Conservation (phyloP, 2,329 filamentous ascomycete species). For the Leptographium flavum region DNA sequence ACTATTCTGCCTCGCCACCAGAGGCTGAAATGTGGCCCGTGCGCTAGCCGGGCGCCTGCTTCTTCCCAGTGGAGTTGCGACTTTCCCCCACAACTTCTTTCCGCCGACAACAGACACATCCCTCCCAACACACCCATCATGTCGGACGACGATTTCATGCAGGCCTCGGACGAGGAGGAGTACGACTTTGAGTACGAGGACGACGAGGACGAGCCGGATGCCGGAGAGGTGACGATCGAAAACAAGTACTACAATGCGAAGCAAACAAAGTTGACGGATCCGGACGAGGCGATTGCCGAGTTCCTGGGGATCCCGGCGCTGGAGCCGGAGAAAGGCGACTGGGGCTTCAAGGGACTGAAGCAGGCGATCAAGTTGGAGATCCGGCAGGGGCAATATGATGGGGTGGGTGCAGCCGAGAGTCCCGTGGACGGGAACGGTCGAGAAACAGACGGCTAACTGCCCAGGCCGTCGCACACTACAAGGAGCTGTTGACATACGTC, state of each 20-base stretch:
- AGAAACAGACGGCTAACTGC: neutral
- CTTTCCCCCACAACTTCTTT: neutral
- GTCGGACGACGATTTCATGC: constrained; percentile 90
- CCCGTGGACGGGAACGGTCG: neutral
- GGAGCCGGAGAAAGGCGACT: constrained; percentile 87
- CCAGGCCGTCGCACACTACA: constrained; percentile 82
- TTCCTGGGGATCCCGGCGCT: constrained; percentile 78
- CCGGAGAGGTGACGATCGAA: constrained; percentile 84
- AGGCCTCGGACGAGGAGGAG: constrained; percentile 79
- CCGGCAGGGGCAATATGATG: constrained; percentile 73
- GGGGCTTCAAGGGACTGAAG: constrained; percentile 97
- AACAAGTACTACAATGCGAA: constrained; percentile 99
- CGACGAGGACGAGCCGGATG: constrained; percentile 78
- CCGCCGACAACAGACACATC: neutral
- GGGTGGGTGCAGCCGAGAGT: constrained; percentile 43
- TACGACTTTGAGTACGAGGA: constrained; percentile 96
- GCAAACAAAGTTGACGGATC: constrained; percentile 78
- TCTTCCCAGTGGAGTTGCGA: neutral
- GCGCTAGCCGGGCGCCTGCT: constrained; percentile 1
- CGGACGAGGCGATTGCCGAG: constrained; percentile 78
- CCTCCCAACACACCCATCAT: constrained; percentile 27
- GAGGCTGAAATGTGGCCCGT: constrained; percentile 8
- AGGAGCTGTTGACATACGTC: constrained; percentile 90
- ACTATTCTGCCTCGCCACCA: neutral
- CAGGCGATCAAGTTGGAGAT: constrained; percentile 97